Conservation (phyloP, 1,284 basidiomycete genomes). For the Hemileia vastatrix region DNA sequence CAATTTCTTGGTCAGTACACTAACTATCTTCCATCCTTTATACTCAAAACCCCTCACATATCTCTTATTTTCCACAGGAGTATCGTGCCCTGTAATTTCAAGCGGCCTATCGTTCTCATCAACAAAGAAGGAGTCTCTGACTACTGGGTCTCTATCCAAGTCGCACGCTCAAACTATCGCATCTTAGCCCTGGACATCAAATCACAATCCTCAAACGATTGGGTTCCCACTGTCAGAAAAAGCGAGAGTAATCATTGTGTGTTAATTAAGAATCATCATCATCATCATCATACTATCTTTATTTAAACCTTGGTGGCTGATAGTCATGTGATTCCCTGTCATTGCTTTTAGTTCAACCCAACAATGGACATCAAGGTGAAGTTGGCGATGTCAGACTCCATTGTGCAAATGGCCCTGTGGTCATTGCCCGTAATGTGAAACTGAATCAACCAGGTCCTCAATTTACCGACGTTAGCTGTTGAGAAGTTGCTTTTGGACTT, state of each 20-base stretch:
- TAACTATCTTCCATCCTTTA: not conserved
- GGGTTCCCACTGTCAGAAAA: not conserved
- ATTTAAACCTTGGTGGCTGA: not conserved
- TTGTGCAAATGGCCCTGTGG: not conserved
- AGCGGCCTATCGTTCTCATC: not conserved
- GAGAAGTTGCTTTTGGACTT: no score
- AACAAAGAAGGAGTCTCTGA: slow-evolving; percentile 11
- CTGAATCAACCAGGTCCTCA: no score
- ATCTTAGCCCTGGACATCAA: not conserved
- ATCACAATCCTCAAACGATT: not conserved
- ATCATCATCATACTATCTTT: not conserved
- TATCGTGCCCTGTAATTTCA: slow-evolving; percentile 10
- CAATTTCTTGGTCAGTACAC: slow-evolving; percentile 2
- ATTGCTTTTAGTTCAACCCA: slow-evolving; percentile 2
- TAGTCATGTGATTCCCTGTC: not conserved
- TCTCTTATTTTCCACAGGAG: not conserved
- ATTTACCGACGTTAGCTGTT: no score
- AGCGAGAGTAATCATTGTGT: slow-evolving; percentile 7
- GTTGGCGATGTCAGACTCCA: slow-evolving; percentile 1
- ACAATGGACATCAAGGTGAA: not conserved
- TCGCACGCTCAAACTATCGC: slow-evolving; percentile 3
- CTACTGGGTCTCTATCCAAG: slow-evolving; percentile 16
- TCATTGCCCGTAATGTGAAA: slow-evolving; percentile 1
- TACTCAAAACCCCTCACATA: not conserved
- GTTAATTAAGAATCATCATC: no score